Evolutionary conservation across 2,329 filamentous ascomycete genomes (phyloP).

Genomic region (Microdochium trichocladiopsis): DNA sequence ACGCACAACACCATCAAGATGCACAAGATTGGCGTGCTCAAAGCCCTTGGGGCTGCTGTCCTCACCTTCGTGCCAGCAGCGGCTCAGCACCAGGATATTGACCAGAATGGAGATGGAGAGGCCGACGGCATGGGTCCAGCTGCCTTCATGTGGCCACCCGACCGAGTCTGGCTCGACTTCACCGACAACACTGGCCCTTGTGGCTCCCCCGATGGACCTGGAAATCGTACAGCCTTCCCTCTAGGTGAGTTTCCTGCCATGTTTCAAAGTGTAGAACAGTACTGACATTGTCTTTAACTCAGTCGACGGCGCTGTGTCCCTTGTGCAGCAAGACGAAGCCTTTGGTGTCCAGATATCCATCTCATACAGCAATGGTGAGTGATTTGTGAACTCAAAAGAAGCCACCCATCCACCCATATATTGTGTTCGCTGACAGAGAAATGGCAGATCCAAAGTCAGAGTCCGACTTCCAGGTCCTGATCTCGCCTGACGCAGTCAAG

Average conservation of each 20-base stretch:
- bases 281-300: neutral
- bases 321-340: constrained; percentile 51
- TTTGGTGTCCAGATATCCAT: constrained; percentile 46
- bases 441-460: constrained; percentile 28
- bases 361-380: constrained; percentile 41
- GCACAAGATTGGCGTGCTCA: neutral
- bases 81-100: neutral
- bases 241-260: constrained; percentile 29
- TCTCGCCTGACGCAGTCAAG: constrained; percentile 24
- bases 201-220: constrained; percentile 38
- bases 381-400: too few relatives aligned
- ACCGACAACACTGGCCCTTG: constrained; percentile 52
- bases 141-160: constrained; percentile 52
- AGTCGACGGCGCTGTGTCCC: constrained; percentile 47
- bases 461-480: constrained; percentile 30
- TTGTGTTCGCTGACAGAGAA: too few relatives aligned
- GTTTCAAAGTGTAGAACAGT: neutral
- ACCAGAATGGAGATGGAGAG: constrained; percentile 24
- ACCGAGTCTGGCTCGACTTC: constrained; percentile 46
- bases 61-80: neutral
- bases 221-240: constrained; percentile 49
- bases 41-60: neutral
- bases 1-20: neutral
- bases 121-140: constrained; percentile 33
- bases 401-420: too few relatives aligned